These are phyloP conservation scores for Anthostomella pinea DNA, from an alignment of 2,329 filamentous ascomycete genomes.

Conservation along the genomic window DNA sequence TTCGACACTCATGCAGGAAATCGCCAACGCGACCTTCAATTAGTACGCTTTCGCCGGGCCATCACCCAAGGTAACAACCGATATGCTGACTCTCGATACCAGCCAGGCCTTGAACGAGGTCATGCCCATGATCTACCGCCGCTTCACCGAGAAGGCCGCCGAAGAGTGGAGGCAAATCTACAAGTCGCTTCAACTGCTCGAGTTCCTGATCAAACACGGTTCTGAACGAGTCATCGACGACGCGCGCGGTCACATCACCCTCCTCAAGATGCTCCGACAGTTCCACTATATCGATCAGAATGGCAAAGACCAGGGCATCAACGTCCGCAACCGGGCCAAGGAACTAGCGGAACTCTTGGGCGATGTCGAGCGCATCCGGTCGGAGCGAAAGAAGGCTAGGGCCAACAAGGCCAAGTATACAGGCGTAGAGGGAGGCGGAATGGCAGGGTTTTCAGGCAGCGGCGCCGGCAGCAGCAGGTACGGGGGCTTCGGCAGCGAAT, in stretches of 20 bases:
- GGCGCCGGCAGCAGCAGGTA: conserved; percentile 63
- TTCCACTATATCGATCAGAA: conserved; percentile 97
- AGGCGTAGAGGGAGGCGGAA: conserved; percentile 78
- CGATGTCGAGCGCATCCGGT: conserved; percentile 83
- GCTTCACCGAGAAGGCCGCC: conserved; percentile 96
- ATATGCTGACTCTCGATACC: conserved; percentile 11
- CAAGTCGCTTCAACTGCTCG: conserved; percentile 93
- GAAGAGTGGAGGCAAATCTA: conserved; percentile 99
- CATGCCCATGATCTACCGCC: conserved; percentile 99
- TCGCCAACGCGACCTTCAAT: conserved; percentile 95
- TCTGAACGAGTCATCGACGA: conserved; percentile 97
- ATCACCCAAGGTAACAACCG: no score
- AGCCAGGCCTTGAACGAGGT: conserved; percentile 98
- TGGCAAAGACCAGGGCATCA: conserved; percentile 97
- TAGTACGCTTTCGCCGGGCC: conserved; percentile 63
- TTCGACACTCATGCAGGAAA: conserved; percentile 90
- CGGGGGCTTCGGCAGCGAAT: conserved; percentile 90
- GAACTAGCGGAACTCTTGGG: conserved; percentile 90
- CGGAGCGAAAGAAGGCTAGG: conserved; percentile 85
- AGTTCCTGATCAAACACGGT: conserved; percentile 96
- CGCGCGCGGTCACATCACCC: conserved; percentile 87
- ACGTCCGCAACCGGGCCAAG: conserved; percentile 94
- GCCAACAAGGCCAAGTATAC: conserved; percentile 91
- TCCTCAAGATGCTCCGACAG: conserved; percentile 96
- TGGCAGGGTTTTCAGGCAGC: conserved; percentile 56